Base-by-base conservation (phyloP, 768 basidiomycete genomes). In the Saitozyma sp. region DNA sequence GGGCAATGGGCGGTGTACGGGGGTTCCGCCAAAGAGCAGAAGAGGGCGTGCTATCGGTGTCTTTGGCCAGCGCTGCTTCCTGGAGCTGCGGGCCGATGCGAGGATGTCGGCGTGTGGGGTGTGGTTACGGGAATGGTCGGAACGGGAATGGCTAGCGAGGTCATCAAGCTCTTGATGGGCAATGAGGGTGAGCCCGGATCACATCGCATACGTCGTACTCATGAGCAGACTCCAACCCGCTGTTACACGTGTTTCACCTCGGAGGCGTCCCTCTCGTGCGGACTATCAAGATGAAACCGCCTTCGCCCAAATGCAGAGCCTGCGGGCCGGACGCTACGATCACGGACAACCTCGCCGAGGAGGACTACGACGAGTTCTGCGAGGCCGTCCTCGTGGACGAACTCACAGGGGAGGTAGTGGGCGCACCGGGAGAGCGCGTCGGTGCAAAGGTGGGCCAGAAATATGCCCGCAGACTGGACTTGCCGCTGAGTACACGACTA, bases 1-100 rank as follows among this genome's bases (percentile, higher is more conserved):
- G 82, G 82, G 0, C 80, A 80, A 58, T 76, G 80, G 69, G 78
- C 78, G 1, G 72, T 78, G 0, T 81, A 79, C 70, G 62, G 73
- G 49, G 64, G 67, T 59, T 56, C 54, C 37, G 50, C 29, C n/a
- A 58, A 61, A 48, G 86, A 84, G 7, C 78, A 81, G 17, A 80
- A 84, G 38, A 88, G 92, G 0, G 94, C 93, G 0, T 99, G 96
- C 79, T 97, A 95, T 79, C 85, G 96, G 14, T 98, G 96, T 76
- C 79, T 98, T 49, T 98, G 93, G 78, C 94, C 95, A 0, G 85
- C 83, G 56, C 87, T 92, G 1, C 87, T 92, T 0, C 83, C 86
- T 5, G 69, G 70, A 17, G 52, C 63, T 29, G 86, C 86, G 58
- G 88, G 91, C 8, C 86, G 87, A 9, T 99, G 96, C 67, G 92